Evolutionary conservation across 2,329 filamentous ascomycete genomes (phyloP).

Genomic region (Hypoxylon sp.): DNA sequence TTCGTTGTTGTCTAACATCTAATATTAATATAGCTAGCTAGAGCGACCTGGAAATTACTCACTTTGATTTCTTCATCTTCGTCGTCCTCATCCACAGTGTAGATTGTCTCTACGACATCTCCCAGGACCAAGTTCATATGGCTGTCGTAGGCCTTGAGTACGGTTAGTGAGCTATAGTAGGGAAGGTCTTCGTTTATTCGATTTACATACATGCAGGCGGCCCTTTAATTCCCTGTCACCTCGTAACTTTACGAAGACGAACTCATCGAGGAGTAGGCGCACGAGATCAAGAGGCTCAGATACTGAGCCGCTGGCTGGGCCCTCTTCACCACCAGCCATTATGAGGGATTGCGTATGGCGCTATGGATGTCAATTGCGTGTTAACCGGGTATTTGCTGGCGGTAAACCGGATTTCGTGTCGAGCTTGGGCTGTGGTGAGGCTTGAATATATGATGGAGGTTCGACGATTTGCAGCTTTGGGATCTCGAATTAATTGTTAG

Average conservation of each 20-base stretch:
- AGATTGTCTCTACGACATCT: constrained; percentile 98
- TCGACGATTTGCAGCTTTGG: constrained; percentile 10
- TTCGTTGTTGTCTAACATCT: constrained; percentile 85
- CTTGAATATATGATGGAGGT: constrained; percentile 6
- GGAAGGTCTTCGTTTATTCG: background rate
- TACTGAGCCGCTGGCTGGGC: constrained; percentile 79
- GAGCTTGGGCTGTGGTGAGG: constrained; percentile 7
- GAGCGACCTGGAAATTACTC: constrained; percentile 48
- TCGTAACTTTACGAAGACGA: constrained; percentile 96
- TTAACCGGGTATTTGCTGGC: background rate
- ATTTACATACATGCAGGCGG: constrained; percentile 83
- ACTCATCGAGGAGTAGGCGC: constrained; percentile 92
- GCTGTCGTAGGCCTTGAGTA: constrained; percentile 89
- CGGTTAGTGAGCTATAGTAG: constrained; percentile 38
- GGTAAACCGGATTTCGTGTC: constrained; percentile 4
- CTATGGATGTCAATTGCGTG: background rate
- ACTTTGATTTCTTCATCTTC: constrained; percentile 84
- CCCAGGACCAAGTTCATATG: constrained; percentile 98
- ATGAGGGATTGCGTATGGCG: constrained; percentile 41
- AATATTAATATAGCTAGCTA: constrained; percentile 7
- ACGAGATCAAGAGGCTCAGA: constrained; percentile 97
- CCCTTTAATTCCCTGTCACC: constrained; percentile 97
- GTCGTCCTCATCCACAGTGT: constrained; percentile 90
- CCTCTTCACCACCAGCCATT: constrained; percentile 90
- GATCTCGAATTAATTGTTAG: constrained; percentile 31